Base-by-base conservation (phyloP, 331 rosid genomes). In the Telfairia occidentalis region DNA sequence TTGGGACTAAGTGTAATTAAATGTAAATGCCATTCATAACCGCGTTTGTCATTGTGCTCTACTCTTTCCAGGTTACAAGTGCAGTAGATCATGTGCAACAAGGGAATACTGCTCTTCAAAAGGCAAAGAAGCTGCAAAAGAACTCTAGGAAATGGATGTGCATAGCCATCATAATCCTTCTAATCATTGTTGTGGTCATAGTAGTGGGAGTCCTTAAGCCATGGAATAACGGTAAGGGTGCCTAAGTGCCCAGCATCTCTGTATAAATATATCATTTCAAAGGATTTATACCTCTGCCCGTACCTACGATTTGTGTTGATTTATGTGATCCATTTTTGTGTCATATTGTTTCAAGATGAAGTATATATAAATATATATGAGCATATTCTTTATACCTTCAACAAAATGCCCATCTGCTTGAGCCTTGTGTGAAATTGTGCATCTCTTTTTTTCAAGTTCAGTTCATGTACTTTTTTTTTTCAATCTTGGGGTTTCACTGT, bases 81-180 rank as follows among this genome's bases (percentile, higher is more conserved):
- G 97, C 98, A 19, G 98, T 91, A 29, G 98, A 94, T 79, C 98
- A 94, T 58, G 96, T 94, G 74, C 95, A 91, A 67, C 95, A 88
- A 54, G 97, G 98, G 24, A 94, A 91, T 42, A 88, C 75, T 18
- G 88, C 92, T 69, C 97, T 94, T 71, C 83, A 73, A 54, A 88
- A 76, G 81, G 98, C 98, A 21, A 94, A 94, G 84, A 85, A 81
- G 23, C 87, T 87, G 10, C 98, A 94, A 79, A 87, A 72, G 84
- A 89, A 77, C 79, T 88, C 96, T 0, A 88, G 98, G 78, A 91
- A 91, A 85, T 89, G 98, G 96, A 91, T 88, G 97, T 94, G 97
- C 84, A 49, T 94, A 28, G 98, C 96, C 15, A 89, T 94, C 76
- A 72, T 94, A 50, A 88, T 94, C 50, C 92, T 94, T 80, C 96